A percentile compares a stretch with the other conserved stretches of the same genome.
These are phyloP conservation scores for Brettanomyces sp. DNA, from an alignment of 805 yeast genomes.

Conservation along the genomic window DNA sequence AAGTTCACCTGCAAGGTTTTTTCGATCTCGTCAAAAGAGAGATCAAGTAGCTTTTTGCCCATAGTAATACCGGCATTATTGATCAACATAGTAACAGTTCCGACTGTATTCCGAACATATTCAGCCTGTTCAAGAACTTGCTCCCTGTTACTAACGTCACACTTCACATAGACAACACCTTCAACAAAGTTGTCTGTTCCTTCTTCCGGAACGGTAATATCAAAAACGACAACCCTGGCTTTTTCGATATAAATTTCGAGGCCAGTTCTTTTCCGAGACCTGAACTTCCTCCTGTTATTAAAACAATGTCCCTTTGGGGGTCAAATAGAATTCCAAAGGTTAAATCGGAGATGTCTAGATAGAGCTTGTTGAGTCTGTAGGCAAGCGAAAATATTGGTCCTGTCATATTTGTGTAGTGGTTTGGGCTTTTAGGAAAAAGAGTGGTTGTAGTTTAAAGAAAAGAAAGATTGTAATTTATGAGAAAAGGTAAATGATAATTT, in stretches of 20 bases:
- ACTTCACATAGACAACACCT: constrained; percentile 45
- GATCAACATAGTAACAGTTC: constrained; percentile 57
- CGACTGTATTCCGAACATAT: constrained; percentile 37
- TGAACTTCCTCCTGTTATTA: constrained; percentile 76
- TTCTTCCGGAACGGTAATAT: constrained; percentile 35
- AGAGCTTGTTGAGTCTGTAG: constrained; percentile 18
- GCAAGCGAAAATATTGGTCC: constrained; percentile 18
- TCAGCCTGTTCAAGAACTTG: constrained; percentile 34
- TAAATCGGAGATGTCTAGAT: constrained; percentile 26
- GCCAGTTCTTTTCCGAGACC: constrained; percentile 73
- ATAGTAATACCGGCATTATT: constrained; percentile 79
- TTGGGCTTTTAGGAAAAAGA: too few species aligned
- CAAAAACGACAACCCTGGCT: constrained; percentile 57
- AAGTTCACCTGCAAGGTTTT: constrained; percentile 58
- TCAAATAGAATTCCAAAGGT: constrained; percentile 46
- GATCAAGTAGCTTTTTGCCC: constrained; percentile 48
- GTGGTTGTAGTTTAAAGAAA: too few species aligned
- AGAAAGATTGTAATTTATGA: too few species aligned
- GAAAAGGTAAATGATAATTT: too few species aligned
- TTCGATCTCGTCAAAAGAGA: constrained; percentile 51
- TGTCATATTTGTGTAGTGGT: constrained; percentile 12
- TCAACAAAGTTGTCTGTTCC: constrained; percentile 21
- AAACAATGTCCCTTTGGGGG: constrained; percentile 46
- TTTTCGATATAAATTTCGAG: constrained; percentile 29
- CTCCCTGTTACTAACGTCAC: constrained; percentile 57